Percentiles rank a stretch among this genome's conserved stretches.
phyloP scores from a whole-genome alignment of 1,139 yeast species.

The Zygosaccharomyces sapae region DNA sequence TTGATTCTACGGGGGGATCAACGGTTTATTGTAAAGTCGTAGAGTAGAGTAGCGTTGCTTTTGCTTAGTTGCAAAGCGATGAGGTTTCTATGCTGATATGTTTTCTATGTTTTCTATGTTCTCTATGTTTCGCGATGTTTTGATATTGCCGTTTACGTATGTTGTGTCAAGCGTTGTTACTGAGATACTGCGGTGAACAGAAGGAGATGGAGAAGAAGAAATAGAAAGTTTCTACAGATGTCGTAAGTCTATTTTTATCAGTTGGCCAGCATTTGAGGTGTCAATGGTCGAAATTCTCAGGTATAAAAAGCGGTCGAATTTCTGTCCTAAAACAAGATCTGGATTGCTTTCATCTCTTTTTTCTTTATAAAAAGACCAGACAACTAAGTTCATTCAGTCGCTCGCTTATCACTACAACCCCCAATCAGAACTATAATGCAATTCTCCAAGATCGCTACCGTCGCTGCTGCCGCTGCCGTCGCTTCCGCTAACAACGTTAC shows the following conservation, averaged over 20 bases:
- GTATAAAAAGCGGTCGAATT: neutral
- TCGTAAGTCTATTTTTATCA: neutral
- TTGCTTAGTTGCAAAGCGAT: neutral
- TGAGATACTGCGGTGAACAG: neutral
- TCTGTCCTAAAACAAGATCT: neutral
- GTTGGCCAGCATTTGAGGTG: neutral
- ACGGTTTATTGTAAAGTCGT: neutral
- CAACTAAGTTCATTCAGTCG: constrained; percentile 22
- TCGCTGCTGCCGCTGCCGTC: constrained; percentile 37
- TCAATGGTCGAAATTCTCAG: neutral
- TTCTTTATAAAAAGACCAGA: constrained; percentile 7
- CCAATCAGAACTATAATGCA: constrained; percentile 31
- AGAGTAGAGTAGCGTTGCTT: neutral
- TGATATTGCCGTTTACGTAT: neutral
- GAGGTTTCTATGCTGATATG: neutral
- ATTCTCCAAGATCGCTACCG: constrained; percentile 37
- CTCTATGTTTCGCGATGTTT: neutral
- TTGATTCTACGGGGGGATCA: neutral
- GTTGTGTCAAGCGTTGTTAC: neutral
- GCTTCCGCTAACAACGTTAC: constrained; percentile 37
- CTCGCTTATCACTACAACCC: constrained; percentile 19
- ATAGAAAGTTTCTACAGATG: too few species aligned
- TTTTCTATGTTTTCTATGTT: neutral
- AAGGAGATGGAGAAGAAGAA: neutral
- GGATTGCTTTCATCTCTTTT: neutral